phyloP scores from a whole-genome alignment of 2,329 filamentous ascomycete species.

The Botrytis cinerea region DNA sequence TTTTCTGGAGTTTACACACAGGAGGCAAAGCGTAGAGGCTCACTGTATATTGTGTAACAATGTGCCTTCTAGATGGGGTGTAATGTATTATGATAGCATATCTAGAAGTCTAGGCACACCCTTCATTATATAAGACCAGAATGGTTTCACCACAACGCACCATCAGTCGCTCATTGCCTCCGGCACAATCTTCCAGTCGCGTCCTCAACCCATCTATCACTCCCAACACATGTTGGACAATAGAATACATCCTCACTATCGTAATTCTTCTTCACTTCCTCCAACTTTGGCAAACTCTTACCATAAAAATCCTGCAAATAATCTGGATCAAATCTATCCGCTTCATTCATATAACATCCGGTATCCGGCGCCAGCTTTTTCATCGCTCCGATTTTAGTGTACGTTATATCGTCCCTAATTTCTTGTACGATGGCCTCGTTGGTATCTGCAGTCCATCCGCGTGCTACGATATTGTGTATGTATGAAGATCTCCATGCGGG shows the following conservation, averaged over 20 bases:
- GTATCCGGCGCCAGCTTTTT: constrained; percentile 45
- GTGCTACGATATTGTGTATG: constrained; percentile 30
- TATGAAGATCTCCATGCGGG: constrained; percentile 39
- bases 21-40: background rate
- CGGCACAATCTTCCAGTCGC: constrained; percentile 22
- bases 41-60: background rate
- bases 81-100: background rate
- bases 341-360: constrained; percentile 50
- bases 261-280: constrained; percentile 42
- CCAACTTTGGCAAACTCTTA: constrained; percentile 39
- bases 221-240: constrained; percentile 46
- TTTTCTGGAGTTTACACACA: background rate
- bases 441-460: constrained; percentile 18
- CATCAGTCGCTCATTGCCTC: background rate
- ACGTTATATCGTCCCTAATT: constrained; percentile 24
- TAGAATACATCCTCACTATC: constrained; percentile 44
- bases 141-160: background rate
- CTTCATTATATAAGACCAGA: background rate
- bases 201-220: constrained; percentile 38
- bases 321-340: constrained; percentile 43
- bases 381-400: constrained; percentile 34
- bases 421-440: background rate
- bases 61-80: background rate
- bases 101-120: too few relatives aligned
- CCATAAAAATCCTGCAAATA: constrained; percentile 44